A percentile compares a stretch with the other conserved stretches of the same genome.
Evolutionary conservation across 805 yeast genomes (phyloP).

Genomic region (Candida sakaeoensis): DNA sequence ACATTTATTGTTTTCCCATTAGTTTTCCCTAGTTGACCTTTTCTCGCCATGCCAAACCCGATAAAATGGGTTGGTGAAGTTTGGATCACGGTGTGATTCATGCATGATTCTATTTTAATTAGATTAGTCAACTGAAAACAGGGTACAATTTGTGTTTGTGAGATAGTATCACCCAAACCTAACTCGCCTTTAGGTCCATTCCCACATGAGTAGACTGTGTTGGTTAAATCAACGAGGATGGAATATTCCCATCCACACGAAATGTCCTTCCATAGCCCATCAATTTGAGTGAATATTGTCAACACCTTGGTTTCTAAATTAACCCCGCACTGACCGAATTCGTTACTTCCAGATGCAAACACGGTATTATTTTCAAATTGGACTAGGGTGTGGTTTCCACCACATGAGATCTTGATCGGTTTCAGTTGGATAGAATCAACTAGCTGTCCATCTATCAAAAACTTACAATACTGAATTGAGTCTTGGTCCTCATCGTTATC

Average conservation of each 20-base stretch:
- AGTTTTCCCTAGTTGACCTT: conserved; percentile 47
- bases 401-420: conserved; percentile 57
- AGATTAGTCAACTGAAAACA: conserved; percentile 9
- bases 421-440: conserved; percentile 10
- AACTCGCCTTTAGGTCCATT: conserved; percentile 71
- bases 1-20: conserved; percentile 15
- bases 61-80: conserved; percentile 40
- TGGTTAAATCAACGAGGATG: conserved; percentile 40
- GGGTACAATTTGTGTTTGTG: conserved; percentile 9
- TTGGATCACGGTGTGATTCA: conserved; percentile 43
- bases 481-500: conserved; percentile 45
- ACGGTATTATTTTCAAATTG: conserved; percentile 51
- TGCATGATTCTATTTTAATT: conserved; percentile 29
- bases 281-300: conserved; percentile 17
- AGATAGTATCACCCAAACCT: conserved; percentile 40
- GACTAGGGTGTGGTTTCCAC: conserved; percentile 83
- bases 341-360: conserved; percentile 58
- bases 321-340: conserved; percentile 50
- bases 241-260: conserved; percentile 83
- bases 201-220: conserved; percentile 54
- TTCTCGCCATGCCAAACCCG: conserved; percentile 70
- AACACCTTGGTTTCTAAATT: conserved; percentile 4
- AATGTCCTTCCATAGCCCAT: conserved; percentile 40
- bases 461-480: conserved; percentile 15
- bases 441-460: conserved; percentile 10